phyloP scores from a whole-genome alignment of 306 rosid genomes.

The Vigna unguiculata region DNA sequence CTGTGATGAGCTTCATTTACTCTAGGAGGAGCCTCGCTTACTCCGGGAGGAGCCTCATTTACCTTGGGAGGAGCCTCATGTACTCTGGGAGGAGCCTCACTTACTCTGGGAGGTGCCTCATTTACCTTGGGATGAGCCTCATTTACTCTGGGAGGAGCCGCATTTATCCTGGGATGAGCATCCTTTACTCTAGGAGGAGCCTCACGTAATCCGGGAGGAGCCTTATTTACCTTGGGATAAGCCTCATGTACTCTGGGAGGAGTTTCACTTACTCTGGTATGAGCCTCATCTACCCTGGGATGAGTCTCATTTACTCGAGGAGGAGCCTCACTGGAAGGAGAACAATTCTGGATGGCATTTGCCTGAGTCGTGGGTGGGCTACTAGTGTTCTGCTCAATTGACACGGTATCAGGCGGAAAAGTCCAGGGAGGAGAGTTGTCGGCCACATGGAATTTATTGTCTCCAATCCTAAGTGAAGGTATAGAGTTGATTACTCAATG shows the following conservation, averaged over 20 bases:
- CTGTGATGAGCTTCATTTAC: background rate
- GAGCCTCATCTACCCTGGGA: slow-evolving; percentile 7
- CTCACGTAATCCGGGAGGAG: background rate
- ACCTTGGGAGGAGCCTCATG: slow-evolving; percentile 21
- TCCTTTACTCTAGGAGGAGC: slow-evolving; percentile 39
- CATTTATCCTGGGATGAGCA: background rate
- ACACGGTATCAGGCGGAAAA: slow-evolving; percentile 59
- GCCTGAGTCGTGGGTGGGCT: slow-evolving; percentile 64
- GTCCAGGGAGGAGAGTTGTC: slow-evolving; percentile 75
- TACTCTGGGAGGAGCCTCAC: slow-evolving; percentile 38
- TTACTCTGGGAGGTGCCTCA: slow-evolving; percentile 47
- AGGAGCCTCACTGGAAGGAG: slow-evolving; percentile 40
- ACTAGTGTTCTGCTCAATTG: slow-evolving; percentile 55
- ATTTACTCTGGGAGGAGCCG: background rate
- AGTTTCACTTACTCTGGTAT: background rate
- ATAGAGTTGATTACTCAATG: slow-evolving; percentile 29
- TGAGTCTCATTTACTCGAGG: slow-evolving; percentile 37
- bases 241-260: slow-evolving; percentile 37
- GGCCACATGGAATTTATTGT: slow-evolving; percentile 60
- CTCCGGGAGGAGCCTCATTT: slow-evolving; percentile 6
- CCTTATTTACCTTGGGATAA: slow-evolving; percentile 23
- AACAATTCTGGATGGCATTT: slow-evolving; percentile 65
- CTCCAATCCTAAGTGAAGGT: slow-evolving; percentile 65
- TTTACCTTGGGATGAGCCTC: slow-evolving; percentile 2
- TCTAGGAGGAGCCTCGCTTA: slow-evolving; percentile 38